Evolutionary conservation across 495 filamentous ascomycete species (phyloP).

Genomic region (Xylaria telfairii): DNA sequence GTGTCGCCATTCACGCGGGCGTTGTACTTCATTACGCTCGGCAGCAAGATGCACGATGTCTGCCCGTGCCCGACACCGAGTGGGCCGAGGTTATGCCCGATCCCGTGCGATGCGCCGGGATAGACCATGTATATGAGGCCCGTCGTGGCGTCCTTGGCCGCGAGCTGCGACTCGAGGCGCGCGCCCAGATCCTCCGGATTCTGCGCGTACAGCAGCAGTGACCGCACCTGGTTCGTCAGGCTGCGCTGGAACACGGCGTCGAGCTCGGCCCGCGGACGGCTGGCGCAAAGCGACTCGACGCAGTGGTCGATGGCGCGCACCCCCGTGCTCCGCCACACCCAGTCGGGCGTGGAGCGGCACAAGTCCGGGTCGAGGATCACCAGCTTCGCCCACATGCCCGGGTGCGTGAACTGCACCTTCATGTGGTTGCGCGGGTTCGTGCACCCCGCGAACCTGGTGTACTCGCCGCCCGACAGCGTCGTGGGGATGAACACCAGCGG

Average conservation of each 20-base stretch:
- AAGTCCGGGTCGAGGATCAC: slow-evolving; percentile 66
- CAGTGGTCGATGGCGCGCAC: slow-evolving; percentile 71
- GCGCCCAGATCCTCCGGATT: slow-evolving; percentile 53
- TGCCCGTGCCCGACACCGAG: slow-evolving; percentile 70
- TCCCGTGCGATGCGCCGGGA: slow-evolving; percentile 63
- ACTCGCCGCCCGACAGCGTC: slow-evolving; percentile 55
- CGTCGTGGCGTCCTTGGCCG: neutral
- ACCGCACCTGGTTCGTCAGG: slow-evolving; percentile 56
- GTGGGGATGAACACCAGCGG: slow-evolving; percentile 69
- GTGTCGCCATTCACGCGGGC: slow-evolving; percentile 42
- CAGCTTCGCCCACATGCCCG: slow-evolving; percentile 55
- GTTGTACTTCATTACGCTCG: slow-evolving; percentile 67
- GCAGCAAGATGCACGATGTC: slow-evolving; percentile 69
- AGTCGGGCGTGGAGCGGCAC: slow-evolving; percentile 59
- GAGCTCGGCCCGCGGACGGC: slow-evolving; percentile 36
- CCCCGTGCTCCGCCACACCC: slow-evolving; percentile 67
- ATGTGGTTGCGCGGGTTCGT: slow-evolving; percentile 59
- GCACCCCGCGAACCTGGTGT: slow-evolving; percentile 57
- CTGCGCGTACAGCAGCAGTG: slow-evolving; percentile 56
- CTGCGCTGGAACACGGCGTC: slow-evolving; percentile 50
- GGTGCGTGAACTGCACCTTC: slow-evolving; percentile 60
- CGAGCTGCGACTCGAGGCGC: slow-evolving; percentile 47
- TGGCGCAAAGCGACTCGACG: slow-evolving; percentile 62
- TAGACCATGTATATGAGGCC: slow-evolving; percentile 36
- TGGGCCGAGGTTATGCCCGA: slow-evolving; percentile 71